Conservation (phyloP, 352 stramenopile genomes). For the Pythium oligandrum region DNA sequence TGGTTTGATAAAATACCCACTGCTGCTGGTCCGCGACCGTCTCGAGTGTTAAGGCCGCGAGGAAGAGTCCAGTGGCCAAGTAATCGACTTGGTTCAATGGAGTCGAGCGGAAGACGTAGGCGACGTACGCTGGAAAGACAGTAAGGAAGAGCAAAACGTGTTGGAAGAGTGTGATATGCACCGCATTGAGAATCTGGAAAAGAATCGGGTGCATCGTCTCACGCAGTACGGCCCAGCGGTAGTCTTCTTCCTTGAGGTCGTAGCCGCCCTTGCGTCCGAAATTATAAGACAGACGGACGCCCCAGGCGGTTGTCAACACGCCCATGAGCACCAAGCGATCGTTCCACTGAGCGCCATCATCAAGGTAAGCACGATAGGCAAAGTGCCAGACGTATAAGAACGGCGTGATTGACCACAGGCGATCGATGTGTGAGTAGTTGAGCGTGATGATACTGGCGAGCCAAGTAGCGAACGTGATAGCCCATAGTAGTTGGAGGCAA, state of each 20-base stretch:
- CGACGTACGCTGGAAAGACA: slow-evolving; percentile 63
- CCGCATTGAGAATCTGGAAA: slow-evolving; percentile 88
- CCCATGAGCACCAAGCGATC: slow-evolving; percentile 75
- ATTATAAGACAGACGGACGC: slow-evolving; percentile 86
- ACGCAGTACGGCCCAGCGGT: slow-evolving; percentile 87
- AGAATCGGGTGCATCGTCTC: slow-evolving; percentile 76
- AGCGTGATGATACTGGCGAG: slow-evolving; percentile 57
- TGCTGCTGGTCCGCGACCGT: slow-evolving; percentile 90
- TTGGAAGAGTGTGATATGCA: slow-evolving; percentile 90
- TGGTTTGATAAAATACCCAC: slow-evolving; percentile 88
- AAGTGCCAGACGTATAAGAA: slow-evolving; percentile 86
- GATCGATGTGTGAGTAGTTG: slow-evolving; percentile 91
- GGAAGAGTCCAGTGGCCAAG: slow-evolving; percentile 56
- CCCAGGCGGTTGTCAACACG: slow-evolving; percentile 82
- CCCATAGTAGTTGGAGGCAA: slow-evolving; percentile 39
- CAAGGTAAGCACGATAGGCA: slow-evolving; percentile 41
- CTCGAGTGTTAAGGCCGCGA: slow-evolving; percentile 74
- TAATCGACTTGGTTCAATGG: slow-evolving; percentile 65
- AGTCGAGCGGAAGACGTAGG: slow-evolving; percentile 35
- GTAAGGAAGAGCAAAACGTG: slow-evolving; percentile 84
- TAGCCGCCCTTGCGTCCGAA: slow-evolving; percentile 91
- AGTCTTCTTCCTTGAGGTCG: slow-evolving; percentile 87
- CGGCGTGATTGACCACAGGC: slow-evolving; percentile 89
- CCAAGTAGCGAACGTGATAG: slow-evolving; percentile 44
- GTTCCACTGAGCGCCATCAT: slow-evolving; percentile 51